Evolutionary conservation across 2,329 filamentous ascomycete species (phyloP), one percentile per base, ranked within the genome.

Genomic region (Arthrobotrys megalospora): DNA sequence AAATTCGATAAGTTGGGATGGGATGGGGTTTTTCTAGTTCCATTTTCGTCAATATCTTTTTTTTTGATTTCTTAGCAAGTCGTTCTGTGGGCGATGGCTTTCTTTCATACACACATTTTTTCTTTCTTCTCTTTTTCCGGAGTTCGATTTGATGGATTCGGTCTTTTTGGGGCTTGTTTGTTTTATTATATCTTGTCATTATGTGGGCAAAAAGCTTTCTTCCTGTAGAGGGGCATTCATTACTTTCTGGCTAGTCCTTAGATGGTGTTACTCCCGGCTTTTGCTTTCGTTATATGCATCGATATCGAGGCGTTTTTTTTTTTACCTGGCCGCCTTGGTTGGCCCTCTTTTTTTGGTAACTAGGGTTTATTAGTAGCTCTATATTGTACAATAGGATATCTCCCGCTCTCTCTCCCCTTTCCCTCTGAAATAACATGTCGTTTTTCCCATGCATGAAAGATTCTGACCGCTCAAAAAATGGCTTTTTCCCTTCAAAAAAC

Each of bases 21-120:
- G 75, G 52, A 67, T 78, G 62, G 52, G 65, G 11, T 78, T 78
- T n/a, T 76, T 76, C 36, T 76, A 63, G 41, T 34, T 43, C 4
- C 36, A 34, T 43, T 10, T 16, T 63, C 24, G 7, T 24, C 12
- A 19, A 19, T 34, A 34, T 63, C 19, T 47, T 60, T 12, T 19
- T 41, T 41, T 7, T 16, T 45, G 12, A 28, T 63, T 63, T 43
- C 14, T 32, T 2, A 47, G 38, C n/a, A 47, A 16, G 14, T 48
- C 58, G 55, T 62, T 32, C 28, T 47, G 58, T 45, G 43, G 38
- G 43, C 28, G 34, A 62, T 41, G 53, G 11, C 45, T 53, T 43
- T 38, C 14, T 45, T 47, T 6, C 28, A n/a, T n/a, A n/a, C n/a
- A n/a, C n/a, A n/a, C n/a, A n/a, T 43, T 14, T 32, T 14, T n/a